Evolutionary conservation across 768 basidiomycete species (phyloP).

Genomic region (Sarcodon aspratus): DNA sequence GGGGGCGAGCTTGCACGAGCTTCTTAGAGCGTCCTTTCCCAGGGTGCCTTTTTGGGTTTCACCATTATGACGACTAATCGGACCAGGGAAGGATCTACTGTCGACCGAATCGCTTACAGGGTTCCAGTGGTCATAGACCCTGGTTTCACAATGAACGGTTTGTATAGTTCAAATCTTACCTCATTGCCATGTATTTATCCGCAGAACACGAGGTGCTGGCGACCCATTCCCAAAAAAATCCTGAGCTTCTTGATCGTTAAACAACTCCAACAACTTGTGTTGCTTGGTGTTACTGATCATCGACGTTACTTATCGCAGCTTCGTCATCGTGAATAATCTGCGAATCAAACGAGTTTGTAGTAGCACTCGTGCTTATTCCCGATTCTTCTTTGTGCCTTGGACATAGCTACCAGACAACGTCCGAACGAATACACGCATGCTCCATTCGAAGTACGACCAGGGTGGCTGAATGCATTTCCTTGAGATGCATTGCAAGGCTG

Average conservation of each 20-base stretch:
- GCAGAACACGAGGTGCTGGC: constrained; percentile 2
- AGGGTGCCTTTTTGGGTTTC: too few species aligned
- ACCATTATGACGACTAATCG: neutral
- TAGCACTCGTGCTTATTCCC: constrained; percentile 16
- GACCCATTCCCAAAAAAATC: neutral
- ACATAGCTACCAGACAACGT: constrained; percentile 18
- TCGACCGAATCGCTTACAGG: neutral
- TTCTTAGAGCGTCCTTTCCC: too few species aligned
- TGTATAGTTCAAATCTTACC: neutral
- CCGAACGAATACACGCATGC: constrained; percentile 19
- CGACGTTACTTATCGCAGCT: neutral
- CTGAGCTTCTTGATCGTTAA: neutral
- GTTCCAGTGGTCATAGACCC: neutral
- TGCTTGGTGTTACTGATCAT: constrained; percentile 1
- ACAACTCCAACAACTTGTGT: neutral
- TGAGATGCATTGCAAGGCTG: constrained; percentile 27
- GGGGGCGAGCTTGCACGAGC: too few species aligned
- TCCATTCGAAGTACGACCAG: constrained; percentile 23
- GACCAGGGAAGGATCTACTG: neutral
- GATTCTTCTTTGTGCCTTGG: constrained; percentile 24
- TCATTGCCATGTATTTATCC: constrained; percentile 5
- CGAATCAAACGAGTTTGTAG: too few species aligned
- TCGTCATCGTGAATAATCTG: constrained; percentile 14
- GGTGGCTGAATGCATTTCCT: constrained; percentile 18
- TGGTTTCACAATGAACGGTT: neutral